Percentiles rank a stretch among this genome's conserved stretches.
Evolutionary conservation across 2,329 filamentous ascomycete genomes (phyloP).

Genomic region (Neofusicoccum laricinum): DNA sequence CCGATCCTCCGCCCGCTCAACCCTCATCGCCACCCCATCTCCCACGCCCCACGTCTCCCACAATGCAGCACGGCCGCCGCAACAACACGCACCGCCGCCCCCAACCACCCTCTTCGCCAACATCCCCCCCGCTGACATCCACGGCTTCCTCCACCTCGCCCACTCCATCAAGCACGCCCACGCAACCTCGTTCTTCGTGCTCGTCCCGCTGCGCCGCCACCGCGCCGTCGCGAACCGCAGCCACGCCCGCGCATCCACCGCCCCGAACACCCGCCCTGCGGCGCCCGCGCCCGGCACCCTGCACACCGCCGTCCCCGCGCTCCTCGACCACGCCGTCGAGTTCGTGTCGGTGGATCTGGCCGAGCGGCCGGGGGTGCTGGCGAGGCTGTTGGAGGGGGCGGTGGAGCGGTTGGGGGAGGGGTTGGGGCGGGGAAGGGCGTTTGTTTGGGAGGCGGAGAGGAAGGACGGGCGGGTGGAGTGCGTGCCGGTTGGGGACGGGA

Average conservation of each 20-base stretch:
- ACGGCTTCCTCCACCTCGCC: neutral
- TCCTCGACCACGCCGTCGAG: neutral
- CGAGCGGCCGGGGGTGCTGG: neutral
- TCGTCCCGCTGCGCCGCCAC: neutral
- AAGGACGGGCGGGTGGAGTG: neutral
- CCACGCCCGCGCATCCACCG: neutral
- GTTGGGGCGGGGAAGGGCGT: neutral
- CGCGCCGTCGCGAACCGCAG: too few relatives aligned
- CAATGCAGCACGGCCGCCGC: too few relatives aligned
- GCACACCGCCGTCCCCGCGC: neutral
- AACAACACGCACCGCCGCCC: neutral
- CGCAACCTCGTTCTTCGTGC: neutral
- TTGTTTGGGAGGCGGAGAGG: neutral
- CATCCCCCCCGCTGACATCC: neutral
- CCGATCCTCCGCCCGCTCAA: neutral
- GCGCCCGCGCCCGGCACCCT: neutral
- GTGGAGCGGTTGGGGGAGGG: neutral
- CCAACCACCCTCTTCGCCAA: neutral
- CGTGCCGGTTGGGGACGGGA: conserved; percentile 1
- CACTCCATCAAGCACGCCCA: neutral
- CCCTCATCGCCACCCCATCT: neutral
- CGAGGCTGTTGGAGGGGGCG: neutral
- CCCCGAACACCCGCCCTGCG: neutral
- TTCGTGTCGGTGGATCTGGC: neutral
- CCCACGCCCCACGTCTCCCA: neutral